Evolutionary conservation across 768 basidiomycete genomes (phyloP), one percentile per base, ranked within the genome.

Genomic region (Dacryopinax spathularia): DNA sequence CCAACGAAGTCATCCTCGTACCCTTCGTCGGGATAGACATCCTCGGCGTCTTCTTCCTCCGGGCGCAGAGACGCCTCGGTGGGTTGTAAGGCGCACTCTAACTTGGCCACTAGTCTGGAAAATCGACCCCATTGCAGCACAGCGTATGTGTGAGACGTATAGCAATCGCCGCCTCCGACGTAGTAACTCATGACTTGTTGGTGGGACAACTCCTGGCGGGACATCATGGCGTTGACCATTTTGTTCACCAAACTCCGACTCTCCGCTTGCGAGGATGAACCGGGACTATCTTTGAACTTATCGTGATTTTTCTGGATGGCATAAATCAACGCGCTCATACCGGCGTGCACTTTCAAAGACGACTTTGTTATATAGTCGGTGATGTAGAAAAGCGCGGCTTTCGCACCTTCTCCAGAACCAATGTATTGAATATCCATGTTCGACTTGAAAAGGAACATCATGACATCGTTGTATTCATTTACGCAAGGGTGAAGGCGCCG

Each of bases 391-490:
- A 77, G 35, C 0, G 79, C 64, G 0, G 79, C 78, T 62, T 80
- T 80, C 1, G 77, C 77, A 0, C 72, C 64, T 4, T 68, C 39
- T 0, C 80, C 80, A 0, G 78, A 79, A 0, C 73, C 74, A n/a
- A 81, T 74, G 44, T 75, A 78, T 63, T 80, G 78, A 0, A 81
- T 76, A 60, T 81, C 80, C 75, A 78, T 79, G 61, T 81, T 81
- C 43, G 76, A 77, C 0, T 74, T 63, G 0, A 80, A 62, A 0
- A 69, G 66, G n/a, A 71, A 36, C 1, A 79, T 9, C 0, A 80
- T 79, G 0, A 73, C 75, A 0, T 41, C 61, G 67, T 80, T 80
- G 62, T 76, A 80, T 61, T 78, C 74, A 56, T 80, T 81, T 0
- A 80, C 75, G 44, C 77, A 29, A 0, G 77, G 75, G 69, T 81